phyloP scores from a whole-genome alignment of 306 rosid species.

The Quercus bicolor region DNA sequence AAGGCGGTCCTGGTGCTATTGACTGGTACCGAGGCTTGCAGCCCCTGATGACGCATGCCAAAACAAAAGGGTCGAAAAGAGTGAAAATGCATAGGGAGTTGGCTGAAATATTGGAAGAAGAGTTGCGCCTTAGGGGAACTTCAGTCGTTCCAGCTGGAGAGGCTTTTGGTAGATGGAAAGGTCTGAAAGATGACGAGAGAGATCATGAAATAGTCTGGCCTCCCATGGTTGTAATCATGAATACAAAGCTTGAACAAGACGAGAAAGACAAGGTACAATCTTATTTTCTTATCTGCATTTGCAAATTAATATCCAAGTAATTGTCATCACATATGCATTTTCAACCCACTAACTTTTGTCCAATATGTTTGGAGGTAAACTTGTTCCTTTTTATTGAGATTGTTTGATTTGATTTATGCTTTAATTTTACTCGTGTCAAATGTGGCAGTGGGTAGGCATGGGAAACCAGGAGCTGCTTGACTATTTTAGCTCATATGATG shows the following conservation, averaged over 20 bases:
- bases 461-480: slow-evolving; percentile 83
- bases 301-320: background rate
- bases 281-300: slow-evolving; percentile 9
- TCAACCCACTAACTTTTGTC: no score
- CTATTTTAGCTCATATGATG: slow-evolving; percentile 51
- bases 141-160: slow-evolving; percentile 68
- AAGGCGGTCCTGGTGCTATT: slow-evolving; percentile 86
- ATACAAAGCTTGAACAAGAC: slow-evolving; percentile 68
- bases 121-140: slow-evolving; percentile 62
- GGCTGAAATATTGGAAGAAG: slow-evolving; percentile 76
- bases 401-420: slow-evolving; percentile 15
- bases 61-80: slow-evolving; percentile 74
- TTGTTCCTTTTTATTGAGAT: background rate
- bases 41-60: slow-evolving; percentile 79
- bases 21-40: slow-evolving; percentile 87
- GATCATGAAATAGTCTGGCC: slow-evolving; percentile 91
- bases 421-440: background rate
- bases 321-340: background rate
- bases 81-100: slow-evolving; percentile 71
- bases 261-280: slow-evolving; percentile 62
- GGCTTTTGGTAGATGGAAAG: slow-evolving; percentile 79
- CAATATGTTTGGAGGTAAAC: no score
- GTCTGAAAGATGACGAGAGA: slow-evolving; percentile 55
- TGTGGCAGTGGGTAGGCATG: slow-evolving; percentile 64
- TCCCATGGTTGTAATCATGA: slow-evolving; percentile 74